Base-by-base conservation (phyloP, 306 rosid genomes). In the Ceratonia siliqua region DNA sequence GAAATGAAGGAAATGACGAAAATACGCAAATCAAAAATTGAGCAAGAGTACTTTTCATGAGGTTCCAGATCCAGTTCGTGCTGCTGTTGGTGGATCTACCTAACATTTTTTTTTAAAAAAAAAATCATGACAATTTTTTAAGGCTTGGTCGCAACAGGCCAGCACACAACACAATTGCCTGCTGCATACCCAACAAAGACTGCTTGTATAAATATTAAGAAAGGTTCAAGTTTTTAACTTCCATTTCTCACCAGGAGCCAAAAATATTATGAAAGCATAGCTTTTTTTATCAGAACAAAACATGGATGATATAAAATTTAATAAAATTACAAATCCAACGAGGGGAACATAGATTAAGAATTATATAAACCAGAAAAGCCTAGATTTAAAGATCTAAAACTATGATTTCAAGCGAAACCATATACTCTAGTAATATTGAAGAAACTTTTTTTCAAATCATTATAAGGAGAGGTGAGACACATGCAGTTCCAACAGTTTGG, bases 51-150 rank as follows among this genome's bases (percentile, higher is more conserved):
- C 99, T 98, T 94, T 94, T 79, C 99, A 78, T 15, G 96, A 90
- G 39, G 98, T 82, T 75, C 94, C 96, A 0, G 96, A 91, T 45
- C 97, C 96, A 68, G 87, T 80, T 82, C 89, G 84, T 79, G 91
- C 82, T 18, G 87, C 90, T 24, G 85, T 53, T 64, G 98, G 98
- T 45, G 98, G 89, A 75, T 92, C 96, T 78, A 92, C 84, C 99
- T 94, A 78, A 76, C 65, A 83, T 74, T 17, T 21, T n/a, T n/a
- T n/a, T n/a, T n/a, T n/a, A n/a, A 69, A 76, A 72, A 73, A 36
- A 72, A 11, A 9, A 38, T 43, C 28, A 48, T 33, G 15, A 57
- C 65, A 68, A 55, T 70, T 39, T 20, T 1, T 39, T 32, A 24
- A 41, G 41, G 77, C 72, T 65, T 49, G 53, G 54, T 69, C 78